Percentiles rank a stretch among this genome's conserved stretches.
These are phyloP conservation scores for Tuber microsphaerosporum DNA, from an alignment of 495 filamentous ascomycete species.

Conservation along the genomic window DNA sequence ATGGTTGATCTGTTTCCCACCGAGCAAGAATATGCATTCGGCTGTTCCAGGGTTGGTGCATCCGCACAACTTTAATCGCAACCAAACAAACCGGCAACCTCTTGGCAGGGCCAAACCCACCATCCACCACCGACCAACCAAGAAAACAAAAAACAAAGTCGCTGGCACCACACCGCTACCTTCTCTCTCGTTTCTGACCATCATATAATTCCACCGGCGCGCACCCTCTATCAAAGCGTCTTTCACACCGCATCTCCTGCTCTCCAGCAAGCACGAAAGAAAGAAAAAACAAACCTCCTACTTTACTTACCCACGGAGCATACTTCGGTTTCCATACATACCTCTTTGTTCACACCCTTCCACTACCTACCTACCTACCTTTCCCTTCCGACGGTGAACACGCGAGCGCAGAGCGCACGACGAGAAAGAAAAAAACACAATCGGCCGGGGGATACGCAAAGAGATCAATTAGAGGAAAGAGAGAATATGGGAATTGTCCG, in stretches of 20 bases:
- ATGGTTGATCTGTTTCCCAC: not conserved
- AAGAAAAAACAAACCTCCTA: not conserved
- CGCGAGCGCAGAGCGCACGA: not conserved
- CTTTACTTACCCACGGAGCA: not conserved
- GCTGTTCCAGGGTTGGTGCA: not conserved
- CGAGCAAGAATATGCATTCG: not conserved
- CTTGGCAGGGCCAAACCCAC: not conserved
- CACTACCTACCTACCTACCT: not conserved
- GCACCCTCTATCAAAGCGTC: not conserved
- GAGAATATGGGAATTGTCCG: slow-evolving; percentile 42
- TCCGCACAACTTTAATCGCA: not conserved
- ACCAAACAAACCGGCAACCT: not conserved
- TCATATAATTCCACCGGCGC: not conserved
- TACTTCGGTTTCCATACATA: not conserved
- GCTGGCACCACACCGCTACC: not conserved
- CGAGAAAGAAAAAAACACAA: not conserved
- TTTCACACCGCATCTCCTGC: not conserved
- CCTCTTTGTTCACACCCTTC: not conserved
- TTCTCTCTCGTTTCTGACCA: not conserved
- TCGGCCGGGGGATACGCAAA: not conserved
- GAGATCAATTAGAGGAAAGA: not conserved
- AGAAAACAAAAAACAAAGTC: not conserved
- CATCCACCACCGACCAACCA: not conserved
- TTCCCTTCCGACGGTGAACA: not conserved
- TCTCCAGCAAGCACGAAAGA: not conserved